Evolutionary conservation across 495 filamentous ascomycete genomes (phyloP), one percentile per base, ranked within the genome.

Genomic region (Annulohypoxylon nitens): DNA sequence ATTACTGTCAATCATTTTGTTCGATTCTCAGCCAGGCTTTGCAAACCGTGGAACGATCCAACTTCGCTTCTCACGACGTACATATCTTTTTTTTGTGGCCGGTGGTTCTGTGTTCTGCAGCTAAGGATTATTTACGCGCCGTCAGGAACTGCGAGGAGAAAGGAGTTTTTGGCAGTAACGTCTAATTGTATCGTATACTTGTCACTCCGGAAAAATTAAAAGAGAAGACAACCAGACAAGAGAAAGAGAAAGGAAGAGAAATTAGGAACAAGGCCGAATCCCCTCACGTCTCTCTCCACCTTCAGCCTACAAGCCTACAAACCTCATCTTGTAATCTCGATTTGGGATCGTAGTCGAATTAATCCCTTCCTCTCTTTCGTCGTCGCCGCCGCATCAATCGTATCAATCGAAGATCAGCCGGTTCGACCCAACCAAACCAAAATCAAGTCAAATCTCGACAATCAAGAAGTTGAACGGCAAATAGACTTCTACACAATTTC

Each of bases 1-100:
- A 78, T 79, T 75, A 25, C 74, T 81, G 71, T 72, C 75, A 73
- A 76, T 76, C 71, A 67, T 70, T 76, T 64, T 64, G 39, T 73
- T 76, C 70, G 74, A 74, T 74, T 75, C 73, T 75, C 69, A 75
- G 69, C 73, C 61, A 72, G 69, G 69, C 73, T 66, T 72, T 72
- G 69, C 69, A 75, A 71, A 64, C 54, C 54, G 73, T 71, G 73
- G 73, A 69, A 75, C 73, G 73, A 75, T 70, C 73, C 73, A 75
- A 72, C 73, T 75, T 75, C 73, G 73, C 73, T 75, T 75, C 69
- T 65, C 65, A 75, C 73, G 69, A 75, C 73, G 60, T 69, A 75
- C 61, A 62, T 72, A 69, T 64, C 6, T 63, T 63, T 63, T 63
- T 18, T 63, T 63, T 63, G 64, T 63, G 51, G 60, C 64, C 69